phyloP scores from a whole-genome alignment of 2,329 filamentous ascomycete species.

The Ophiostoma sp. region DNA sequence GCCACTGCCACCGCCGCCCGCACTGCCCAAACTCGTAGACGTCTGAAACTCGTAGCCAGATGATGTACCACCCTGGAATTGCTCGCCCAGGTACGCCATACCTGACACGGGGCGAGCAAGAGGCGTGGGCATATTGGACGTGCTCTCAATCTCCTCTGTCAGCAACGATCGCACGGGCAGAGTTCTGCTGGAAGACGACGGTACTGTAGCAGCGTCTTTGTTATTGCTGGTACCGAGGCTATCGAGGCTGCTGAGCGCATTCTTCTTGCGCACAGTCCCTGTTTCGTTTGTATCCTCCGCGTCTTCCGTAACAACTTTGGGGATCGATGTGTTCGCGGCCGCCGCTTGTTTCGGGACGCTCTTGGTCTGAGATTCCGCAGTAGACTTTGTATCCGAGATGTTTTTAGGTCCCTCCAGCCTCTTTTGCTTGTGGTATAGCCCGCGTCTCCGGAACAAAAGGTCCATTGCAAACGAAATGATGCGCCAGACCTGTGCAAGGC shows the following conservation, averaged over 20 bases:
- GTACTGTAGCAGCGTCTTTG: background rate
- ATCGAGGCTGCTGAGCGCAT: background rate
- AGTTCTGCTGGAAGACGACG: background rate
- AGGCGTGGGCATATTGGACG: conserved; percentile 58
- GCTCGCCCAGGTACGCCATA: conserved; percentile 11
- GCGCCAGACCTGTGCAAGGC: conserved; percentile 61
- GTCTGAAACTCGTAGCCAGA: background rate
- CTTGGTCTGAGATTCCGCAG: background rate
- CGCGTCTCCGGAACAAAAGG: conserved; percentile 50
- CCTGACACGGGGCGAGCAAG: conserved; percentile 46
- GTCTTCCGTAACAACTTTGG: background rate
- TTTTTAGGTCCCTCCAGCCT: conserved; percentile 34
- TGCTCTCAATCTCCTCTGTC: conserved; percentile 55
- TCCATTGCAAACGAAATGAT: conserved; percentile 53
- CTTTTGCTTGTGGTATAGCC: conserved; percentile 52
- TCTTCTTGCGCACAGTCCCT: conserved; percentile 7
- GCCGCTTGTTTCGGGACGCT: background rate
- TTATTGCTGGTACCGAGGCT: background rate
- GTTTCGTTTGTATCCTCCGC: background rate
- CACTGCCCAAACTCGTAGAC: background rate
- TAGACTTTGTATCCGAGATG: background rate
- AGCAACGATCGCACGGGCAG: conserved; percentile 43
- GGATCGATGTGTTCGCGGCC: background rate
- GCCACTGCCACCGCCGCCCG: conserved; percentile 15
- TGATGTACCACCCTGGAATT: background rate